Conservation (phyloP, 305 asterid genomes). For the Rubia occidens region DNA sequence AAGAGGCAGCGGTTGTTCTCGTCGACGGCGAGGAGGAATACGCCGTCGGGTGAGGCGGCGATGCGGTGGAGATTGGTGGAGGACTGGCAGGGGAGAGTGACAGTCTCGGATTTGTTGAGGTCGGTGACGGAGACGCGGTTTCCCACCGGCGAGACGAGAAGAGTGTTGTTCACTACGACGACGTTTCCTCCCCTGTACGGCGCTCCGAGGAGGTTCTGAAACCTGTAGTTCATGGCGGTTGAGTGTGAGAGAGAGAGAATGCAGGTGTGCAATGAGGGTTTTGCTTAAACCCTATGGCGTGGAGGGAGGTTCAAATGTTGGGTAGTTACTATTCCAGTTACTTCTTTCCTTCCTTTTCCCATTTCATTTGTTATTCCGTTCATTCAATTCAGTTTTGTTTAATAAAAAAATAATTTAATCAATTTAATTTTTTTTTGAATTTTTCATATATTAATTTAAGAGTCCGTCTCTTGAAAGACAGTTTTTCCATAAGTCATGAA, state of each 20-base stretch:
- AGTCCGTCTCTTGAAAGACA: too few relatives aligned
- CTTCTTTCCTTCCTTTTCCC: too few relatives aligned
- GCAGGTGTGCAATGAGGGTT: neutral
- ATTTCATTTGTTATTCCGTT: too few relatives aligned
- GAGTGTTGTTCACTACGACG: slow-evolving; percentile 43
- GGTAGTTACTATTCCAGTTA: too few relatives aligned
- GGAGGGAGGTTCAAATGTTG: slow-evolving; percentile 7
- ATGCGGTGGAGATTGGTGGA: slow-evolving; percentile 73
- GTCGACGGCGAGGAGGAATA: slow-evolving; percentile 72
- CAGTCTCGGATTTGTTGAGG: slow-evolving; percentile 66
- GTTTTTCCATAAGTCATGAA: too few relatives aligned
- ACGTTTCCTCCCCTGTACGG: slow-evolving; percentile 98
- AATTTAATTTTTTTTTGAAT: too few relatives aligned
- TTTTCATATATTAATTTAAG: too few relatives aligned
- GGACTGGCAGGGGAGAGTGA: slow-evolving; percentile 73
- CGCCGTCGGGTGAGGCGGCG: slow-evolving; percentile 78
- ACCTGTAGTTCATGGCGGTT: slow-evolving; percentile 1
- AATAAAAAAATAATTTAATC: too few relatives aligned
- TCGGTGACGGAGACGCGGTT: slow-evolving; percentile 89
- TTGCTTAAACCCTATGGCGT: neutral
- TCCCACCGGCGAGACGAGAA: slow-evolving; percentile 69
- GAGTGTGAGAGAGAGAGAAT: neutral
- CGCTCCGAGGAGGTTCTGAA: slow-evolving; percentile 80
- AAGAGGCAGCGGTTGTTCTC: slow-evolving; percentile 81
- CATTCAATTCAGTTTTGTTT: too few relatives aligned